These are phyloP conservation scores for Pontederia crassipes DNA, from an alignment of 176 grass and related monocot species.

Conservation along the genomic window DNA sequence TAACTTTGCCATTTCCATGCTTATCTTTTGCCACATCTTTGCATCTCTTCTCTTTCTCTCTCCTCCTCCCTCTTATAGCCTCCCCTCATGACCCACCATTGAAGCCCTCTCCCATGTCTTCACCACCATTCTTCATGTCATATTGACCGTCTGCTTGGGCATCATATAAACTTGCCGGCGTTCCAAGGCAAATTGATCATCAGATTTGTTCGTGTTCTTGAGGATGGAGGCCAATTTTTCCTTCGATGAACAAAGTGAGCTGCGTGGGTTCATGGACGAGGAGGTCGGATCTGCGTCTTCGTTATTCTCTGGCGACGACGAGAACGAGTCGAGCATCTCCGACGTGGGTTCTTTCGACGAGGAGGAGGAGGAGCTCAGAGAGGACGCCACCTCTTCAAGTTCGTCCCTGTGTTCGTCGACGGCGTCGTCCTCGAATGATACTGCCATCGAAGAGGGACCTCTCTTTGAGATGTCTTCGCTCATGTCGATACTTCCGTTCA, in stretches of 20 bases:
- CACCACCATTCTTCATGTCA: background rate
- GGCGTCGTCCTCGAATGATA: background rate
- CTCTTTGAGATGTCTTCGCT: constrained; percentile 14
- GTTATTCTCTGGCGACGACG: background rate
- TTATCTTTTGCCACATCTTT: background rate
- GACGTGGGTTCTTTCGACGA: background rate
- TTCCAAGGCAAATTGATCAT: too few species aligned
- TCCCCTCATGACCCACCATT: background rate
- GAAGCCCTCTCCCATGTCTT: background rate
- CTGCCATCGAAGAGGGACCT: background rate
- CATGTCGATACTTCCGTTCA: constrained; percentile 2
- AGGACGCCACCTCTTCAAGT: background rate
- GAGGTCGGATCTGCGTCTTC: too few species aligned
- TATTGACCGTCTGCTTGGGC: too few species aligned
- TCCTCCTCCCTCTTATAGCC: background rate
- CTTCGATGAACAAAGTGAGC: background rate
- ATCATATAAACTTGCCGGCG: too few species aligned
- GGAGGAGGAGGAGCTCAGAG: background rate
- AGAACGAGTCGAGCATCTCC: background rate
- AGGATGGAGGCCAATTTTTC: too few species aligned
- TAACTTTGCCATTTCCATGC: background rate
- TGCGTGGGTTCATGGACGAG: background rate
- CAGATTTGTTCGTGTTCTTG: too few species aligned
- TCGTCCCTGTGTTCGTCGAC: background rate
- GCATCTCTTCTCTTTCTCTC: too few species aligned